Base-by-base conservation (phyloP, 441 rosid genomes). In the Pelargonium australe region DNA sequence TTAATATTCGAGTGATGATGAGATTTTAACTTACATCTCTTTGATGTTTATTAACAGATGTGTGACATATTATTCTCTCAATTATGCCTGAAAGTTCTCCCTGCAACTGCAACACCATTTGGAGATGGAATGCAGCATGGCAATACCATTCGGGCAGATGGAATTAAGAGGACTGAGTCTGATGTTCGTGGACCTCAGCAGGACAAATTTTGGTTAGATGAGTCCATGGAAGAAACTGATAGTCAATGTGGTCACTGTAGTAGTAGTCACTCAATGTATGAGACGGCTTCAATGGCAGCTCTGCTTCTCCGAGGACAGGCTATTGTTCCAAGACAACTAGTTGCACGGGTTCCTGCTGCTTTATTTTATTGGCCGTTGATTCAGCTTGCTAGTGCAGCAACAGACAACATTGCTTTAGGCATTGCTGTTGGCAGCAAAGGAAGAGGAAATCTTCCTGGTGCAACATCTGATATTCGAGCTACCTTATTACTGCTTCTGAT, bases 381-480 rank as follows among this genome's bases (percentile, higher is more conserved):
- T 82, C 99, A 92, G 77, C 94, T 95, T 44, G 99, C 97, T 63
- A 88, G 92, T 73, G 99, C 98, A 62, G 96, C 98, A 61, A 87
- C 98, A 44, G 99, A 95, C 77, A 89, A 92, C 80, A 89, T 95
- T 49, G 87, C 98, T 61, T 81, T 92, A 81, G 97, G 98, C 78
- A 93, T 95, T 51, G 97, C 99, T 13, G 99, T 95, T 81, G 99
- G 98, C 78, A 95, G 99, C 80, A 92, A 95, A 83, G 99, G 99
- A 79, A 89, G 93, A 80, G 99, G 98, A 77, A 92, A 92, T 74
- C 82, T 95, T 75, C 97, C 98, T 49, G 99, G 99, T 70, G 90
- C 96, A 64, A 94, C 92, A 70, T 89, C 99, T 31, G 99, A 95
- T 76, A 92, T 95, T 65, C 86, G 98, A 76, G 97, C 98, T 67